Evolutionary conservation across 495 filamentous ascomycete genomes (phyloP), one percentile per base, ranked within the genome.

Genomic region (Opeltia flavorubescens): DNA sequence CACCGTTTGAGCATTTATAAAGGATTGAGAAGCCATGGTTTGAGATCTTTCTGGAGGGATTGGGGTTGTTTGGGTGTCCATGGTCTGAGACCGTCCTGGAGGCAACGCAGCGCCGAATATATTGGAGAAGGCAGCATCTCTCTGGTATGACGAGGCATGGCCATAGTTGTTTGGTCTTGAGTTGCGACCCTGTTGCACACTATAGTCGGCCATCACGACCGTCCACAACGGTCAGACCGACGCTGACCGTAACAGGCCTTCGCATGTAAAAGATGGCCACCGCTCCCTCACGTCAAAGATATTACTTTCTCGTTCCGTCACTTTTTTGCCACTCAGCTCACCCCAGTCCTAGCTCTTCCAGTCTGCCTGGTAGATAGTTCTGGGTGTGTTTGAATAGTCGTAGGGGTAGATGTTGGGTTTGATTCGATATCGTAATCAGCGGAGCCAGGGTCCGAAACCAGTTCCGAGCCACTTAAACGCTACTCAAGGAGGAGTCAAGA

Each of bases 91-190:
- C 52, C 86, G 80, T 44, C 91, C 89, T 38, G 84, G 84, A 30
- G 84, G 86, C 40, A 84, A 86, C 42, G 84, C 76, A 57, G 79
- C 78, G 51, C 91, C 91, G 58, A 99, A 99, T 55, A 99, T 99
- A 66, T 88, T 86, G 46, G 84, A 85, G 64, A 93, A 98, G 28
- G 89, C 91, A 56, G 85, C 87, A 74, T 98, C 89, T 66, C 91
- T 80, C 64, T 93, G 85, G 56, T 75, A 72, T 59, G 76, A 75
- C 42, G 81, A 77, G 28, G 83, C 65, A 59, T 79, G 74, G 50
- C 78, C 81, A 62, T 85, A 83, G 50, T 76, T 69, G 54, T 67
- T 69, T n/a, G 75, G 74, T 58, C 72, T 69, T 66, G 80, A 77
- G 55, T 77, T 71, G 66, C 83, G 70, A 68, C 79, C 75, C 62